Conservation (phyloP, 23 red algal genomes). For the Gracilaria gracilis region DNA sequence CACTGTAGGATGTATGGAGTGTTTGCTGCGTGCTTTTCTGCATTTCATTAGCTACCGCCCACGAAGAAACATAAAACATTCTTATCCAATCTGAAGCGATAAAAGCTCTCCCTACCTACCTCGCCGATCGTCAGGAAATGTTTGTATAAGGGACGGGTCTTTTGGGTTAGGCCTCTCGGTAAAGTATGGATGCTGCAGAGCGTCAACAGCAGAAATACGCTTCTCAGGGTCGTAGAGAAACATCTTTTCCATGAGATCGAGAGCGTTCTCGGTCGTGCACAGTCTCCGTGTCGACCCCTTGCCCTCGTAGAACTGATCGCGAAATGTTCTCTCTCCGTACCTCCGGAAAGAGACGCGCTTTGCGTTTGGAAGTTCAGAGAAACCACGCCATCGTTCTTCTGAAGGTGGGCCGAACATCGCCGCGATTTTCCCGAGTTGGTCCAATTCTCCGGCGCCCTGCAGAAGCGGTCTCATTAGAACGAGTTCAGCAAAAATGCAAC, state of each 20-base stretch:
- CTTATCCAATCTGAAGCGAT: no score
- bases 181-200: slow-evolving; percentile 83
- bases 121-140: slow-evolving; percentile 43
- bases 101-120: background rate
- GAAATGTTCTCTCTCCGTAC: slow-evolving; percentile 7
- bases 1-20: no score
- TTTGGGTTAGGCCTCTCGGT: slow-evolving; percentile 70
- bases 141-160: slow-evolving; percentile 61
- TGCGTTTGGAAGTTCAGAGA: slow-evolving; percentile 66
- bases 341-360: slow-evolving; percentile 63
- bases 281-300: slow-evolving; percentile 8
- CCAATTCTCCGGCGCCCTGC: slow-evolving; percentile 70
- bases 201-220: slow-evolving; percentile 71
- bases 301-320: slow-evolving; percentile 12
- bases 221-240: slow-evolving; percentile 80
- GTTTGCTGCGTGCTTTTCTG: no score
- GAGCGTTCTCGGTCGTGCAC: slow-evolving; percentile 29
- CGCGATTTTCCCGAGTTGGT: slow-evolving; percentile 64
- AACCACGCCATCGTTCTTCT: slow-evolving; percentile 81
- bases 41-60: background rate
- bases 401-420: slow-evolving; percentile 68
- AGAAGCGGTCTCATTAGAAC: slow-evolving; percentile 56
- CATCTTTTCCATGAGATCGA: slow-evolving; percentile 75
- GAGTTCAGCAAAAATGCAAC: slow-evolving; percentile 92
- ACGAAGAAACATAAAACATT: background rate